Evolutionary conservation across 768 basidiomycete species (phyloP).

Genomic region (Boletus pseudopeckii): DNA sequence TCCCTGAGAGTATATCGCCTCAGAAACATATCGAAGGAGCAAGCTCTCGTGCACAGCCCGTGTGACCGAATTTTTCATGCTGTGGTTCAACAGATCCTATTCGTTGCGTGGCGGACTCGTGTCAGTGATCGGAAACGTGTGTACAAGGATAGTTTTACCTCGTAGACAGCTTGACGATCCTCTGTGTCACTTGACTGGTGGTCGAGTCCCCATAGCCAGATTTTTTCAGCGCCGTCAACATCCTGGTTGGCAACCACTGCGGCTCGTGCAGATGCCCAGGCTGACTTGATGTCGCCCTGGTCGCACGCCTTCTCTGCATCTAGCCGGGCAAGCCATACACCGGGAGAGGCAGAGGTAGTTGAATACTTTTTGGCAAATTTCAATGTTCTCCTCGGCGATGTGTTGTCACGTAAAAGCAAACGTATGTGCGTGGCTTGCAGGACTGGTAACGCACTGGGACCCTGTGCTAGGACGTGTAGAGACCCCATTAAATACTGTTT

Average conservation of each 20-base stretch:
- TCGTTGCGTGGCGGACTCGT: not conserved
- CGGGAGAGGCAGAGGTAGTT: slow-evolving; percentile 33
- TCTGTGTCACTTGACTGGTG: slow-evolving; percentile 13
- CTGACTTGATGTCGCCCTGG: slow-evolving; percentile 25
- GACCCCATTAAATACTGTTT: slow-evolving; percentile 52
- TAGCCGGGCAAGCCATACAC: slow-evolving; percentile 54
- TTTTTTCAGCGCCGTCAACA: slow-evolving; percentile 28
- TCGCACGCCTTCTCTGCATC: slow-evolving; percentile 38
- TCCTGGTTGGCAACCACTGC: slow-evolving; percentile 27
- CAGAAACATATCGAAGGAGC: slow-evolving; percentile 43
- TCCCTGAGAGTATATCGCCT: slow-evolving; percentile 24
- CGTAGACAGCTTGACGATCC: slow-evolving; percentile 26
- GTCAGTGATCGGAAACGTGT: not conserved
- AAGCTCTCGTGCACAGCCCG: slow-evolving; percentile 44
- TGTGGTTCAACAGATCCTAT: slow-evolving; percentile 45
- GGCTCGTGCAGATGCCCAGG: slow-evolving; percentile 46
- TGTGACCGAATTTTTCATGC: slow-evolving; percentile 41
- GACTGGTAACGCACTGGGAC: slow-evolving; percentile 17
- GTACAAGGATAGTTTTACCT: slow-evolving; percentile 28
- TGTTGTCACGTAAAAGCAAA: slow-evolving; percentile 28
- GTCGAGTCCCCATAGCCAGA: slow-evolving; percentile 58
- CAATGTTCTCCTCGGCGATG: slow-evolving; percentile 35
- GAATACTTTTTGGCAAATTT: slow-evolving; percentile 48
- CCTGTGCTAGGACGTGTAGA: slow-evolving; percentile 36
- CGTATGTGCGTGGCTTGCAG: slow-evolving; percentile 38